Evolutionary conservation across 1,284 basidiomycete species (phyloP), one percentile per base, ranked within the genome.

Genomic region (Melampsora americana): DNA sequence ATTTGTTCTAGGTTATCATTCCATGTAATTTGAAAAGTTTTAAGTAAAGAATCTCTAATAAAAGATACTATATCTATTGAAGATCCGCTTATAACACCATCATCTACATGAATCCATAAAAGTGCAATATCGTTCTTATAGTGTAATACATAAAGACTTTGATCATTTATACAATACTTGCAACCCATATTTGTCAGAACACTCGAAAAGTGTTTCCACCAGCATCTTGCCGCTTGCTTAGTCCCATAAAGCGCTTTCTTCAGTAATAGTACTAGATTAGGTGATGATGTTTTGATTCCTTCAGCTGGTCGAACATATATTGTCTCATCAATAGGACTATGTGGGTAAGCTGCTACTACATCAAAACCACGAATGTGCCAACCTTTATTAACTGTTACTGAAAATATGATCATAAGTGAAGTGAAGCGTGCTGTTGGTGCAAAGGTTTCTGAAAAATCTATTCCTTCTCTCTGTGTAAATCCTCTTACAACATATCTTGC

Each of bases 61-160:
- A 50, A 18, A 2, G 4, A 14, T 1, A 72, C 3, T 1, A 46
- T 46, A 4, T 70, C 5, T 2, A 26, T 48, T 1, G 14, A 16
- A 2, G 53, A 53, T 20, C 14, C n/a, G 2, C 2, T 3, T 2
- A 68, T 42, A 5, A 68, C 23, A 3, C 66, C 66, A 50, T 68
- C 66, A 50, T 68, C 66, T 18, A 68, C 46, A 50, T 68, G 35
- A 4, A 68, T 28, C 66, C 66, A 68, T 2, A 68, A 5, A 4
- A 68, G 4, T 5, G 39, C 35, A 5, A 18, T 46, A 18, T n/a
- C 16, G 5, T 23, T 23, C 4, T 26, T 23, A 12, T 46, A 20
- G 5, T n/a, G 16, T 28, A 68, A 68, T 5, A 26, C n/a, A 32
- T 68, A 68, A 12, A 68, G 26, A 4, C 9, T 50, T 28, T 46